Percentiles rank a stretch among this genome's conserved stretches.
phyloP scores from a whole-genome alignment of 176 grass and related monocot species.

The Oryza longistaminata region DNA sequence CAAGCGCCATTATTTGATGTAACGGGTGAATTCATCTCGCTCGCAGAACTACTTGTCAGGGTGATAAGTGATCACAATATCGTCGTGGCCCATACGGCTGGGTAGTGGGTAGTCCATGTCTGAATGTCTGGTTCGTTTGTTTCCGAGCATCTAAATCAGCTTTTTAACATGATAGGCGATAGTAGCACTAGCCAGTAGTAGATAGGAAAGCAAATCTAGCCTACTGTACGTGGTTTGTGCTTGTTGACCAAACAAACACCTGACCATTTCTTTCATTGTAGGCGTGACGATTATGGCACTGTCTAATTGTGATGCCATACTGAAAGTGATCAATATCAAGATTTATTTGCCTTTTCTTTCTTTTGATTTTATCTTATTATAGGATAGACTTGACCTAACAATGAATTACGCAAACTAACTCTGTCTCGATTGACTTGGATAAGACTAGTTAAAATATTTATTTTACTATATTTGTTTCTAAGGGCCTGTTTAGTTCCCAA shows the following conservation, averaged over 20 bases:
- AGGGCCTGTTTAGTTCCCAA: too few relatives aligned
- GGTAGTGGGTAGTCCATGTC: too few relatives aligned
- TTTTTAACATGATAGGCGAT: neutral
- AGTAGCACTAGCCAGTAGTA: neutral
- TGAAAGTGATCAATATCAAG: neutral
- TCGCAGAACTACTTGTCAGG: neutral
- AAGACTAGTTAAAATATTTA: neutral
- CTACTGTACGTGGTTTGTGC: neutral
- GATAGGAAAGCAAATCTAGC: neutral
- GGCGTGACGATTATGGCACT: neutral
- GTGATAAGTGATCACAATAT: neutral
- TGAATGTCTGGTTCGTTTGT: neutral
- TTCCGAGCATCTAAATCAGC: neutral
- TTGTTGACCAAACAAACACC: neutral
- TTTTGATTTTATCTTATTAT: neutral
- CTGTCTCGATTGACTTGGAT: neutral
- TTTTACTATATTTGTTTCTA: too few relatives aligned
- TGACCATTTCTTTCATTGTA: neutral
- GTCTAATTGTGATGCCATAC: neutral
- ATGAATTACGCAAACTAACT: neutral
- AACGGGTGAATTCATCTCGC: neutral
- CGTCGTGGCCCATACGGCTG: neutral
- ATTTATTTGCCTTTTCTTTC: neutral
- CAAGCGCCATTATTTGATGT: neutral
- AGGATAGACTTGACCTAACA: neutral